These are phyloP conservation scores for Leccinellum luteum DNA, from an alignment of 768 basidiomycete species.

Conservation along the genomic window DNA sequence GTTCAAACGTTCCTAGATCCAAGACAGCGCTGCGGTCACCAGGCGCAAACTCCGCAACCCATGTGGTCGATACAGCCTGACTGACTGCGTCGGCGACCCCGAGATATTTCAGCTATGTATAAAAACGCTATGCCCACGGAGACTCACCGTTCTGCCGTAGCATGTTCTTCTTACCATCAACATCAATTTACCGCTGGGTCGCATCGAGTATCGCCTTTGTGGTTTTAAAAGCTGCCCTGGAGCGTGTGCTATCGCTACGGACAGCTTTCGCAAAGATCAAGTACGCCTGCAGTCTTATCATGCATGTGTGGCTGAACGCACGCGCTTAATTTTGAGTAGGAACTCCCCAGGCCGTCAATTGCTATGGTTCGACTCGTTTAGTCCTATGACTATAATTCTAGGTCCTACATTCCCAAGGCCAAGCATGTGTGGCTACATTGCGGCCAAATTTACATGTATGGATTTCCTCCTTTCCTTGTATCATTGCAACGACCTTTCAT, in stretches of 20 bases:
- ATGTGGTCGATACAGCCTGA: too few relatives aligned
- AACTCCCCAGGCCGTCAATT: conserved; percentile 15
- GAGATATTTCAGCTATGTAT: too few relatives aligned
- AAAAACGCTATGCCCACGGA: too few relatives aligned
- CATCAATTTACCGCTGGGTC: conserved; percentile 7
- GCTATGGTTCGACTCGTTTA: conserved; percentile 35
- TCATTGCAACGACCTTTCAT: not conserved
- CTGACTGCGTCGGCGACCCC: too few relatives aligned
- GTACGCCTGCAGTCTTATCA: not conserved
- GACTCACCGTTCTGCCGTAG: not conserved
- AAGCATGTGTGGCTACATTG: conserved; percentile 34
- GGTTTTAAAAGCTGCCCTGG: conserved; percentile 1
- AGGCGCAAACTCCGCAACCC: too few relatives aligned
- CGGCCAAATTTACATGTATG: conserved; percentile 37
- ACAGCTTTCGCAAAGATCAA: conserved; percentile 16
- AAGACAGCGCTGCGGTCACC: too few relatives aligned
- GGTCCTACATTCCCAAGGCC: conserved; percentile 36
- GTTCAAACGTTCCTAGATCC: too few relatives aligned
- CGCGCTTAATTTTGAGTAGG: not conserved
- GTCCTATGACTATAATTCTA: conserved; percentile 21
- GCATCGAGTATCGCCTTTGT: conserved; percentile 4
- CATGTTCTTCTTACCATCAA: not conserved
- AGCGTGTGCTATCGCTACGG: conserved; percentile 4
- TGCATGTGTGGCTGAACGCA: too few relatives aligned
- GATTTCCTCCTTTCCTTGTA: not conserved